A percentile compares a stretch with the other conserved stretches of the same genome.
Conservation (phyloP, 192 early-diverging fungal genomes). For the Irineochytrium annulatum region DNA sequence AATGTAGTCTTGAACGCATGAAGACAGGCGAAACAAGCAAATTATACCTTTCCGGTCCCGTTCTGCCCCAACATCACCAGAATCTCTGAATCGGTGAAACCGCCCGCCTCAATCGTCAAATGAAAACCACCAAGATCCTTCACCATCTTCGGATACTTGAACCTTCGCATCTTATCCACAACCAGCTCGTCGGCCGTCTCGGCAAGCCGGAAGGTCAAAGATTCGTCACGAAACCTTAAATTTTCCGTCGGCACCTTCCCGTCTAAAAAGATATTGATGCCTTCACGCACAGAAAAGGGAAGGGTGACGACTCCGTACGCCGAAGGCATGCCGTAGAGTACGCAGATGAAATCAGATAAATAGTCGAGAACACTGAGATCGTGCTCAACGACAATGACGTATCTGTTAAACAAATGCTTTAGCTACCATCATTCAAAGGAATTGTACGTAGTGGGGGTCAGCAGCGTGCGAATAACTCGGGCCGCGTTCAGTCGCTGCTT, state of each 20-base stretch:
- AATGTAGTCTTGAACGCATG: slow-evolving; percentile 71
- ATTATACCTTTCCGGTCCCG: slow-evolving; percentile 78
- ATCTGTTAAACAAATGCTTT: slow-evolving; percentile 35
- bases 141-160: slow-evolving; percentile 82
- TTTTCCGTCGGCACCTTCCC: slow-evolving; percentile 97
- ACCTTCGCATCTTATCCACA: slow-evolving; percentile 65
- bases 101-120: slow-evolving; percentile 70
- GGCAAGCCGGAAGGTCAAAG: slow-evolving; percentile 86
- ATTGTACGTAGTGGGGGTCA: slow-evolving; percentile 55
- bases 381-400: slow-evolving; percentile 97
- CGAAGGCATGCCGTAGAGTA: slow-evolving; percentile 95
- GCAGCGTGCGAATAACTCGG: slow-evolving; percentile 79
- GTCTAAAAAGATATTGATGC: slow-evolving; percentile 97
- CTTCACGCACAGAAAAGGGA: slow-evolving; percentile 95
- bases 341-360: slow-evolving; percentile 96
- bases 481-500: slow-evolving; percentile 99
- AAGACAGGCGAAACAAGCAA: slow-evolving; percentile 6
- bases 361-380: slow-evolving; percentile 98
- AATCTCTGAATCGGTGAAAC: slow-evolving; percentile 96
- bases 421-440: too few species aligned
- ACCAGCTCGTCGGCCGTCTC: slow-evolving; percentile 79
- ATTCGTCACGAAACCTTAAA: slow-evolving; percentile 96
- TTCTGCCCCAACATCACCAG: slow-evolving; percentile 98
- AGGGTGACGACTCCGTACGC: slow-evolving; percentile 97
- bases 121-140: slow-evolving; percentile 85